These are phyloP conservation scores for Paraphaeosphaeria sporulosa DNA, from an alignment of 2,329 filamentous ascomycete species.

Conservation along the genomic window DNA sequence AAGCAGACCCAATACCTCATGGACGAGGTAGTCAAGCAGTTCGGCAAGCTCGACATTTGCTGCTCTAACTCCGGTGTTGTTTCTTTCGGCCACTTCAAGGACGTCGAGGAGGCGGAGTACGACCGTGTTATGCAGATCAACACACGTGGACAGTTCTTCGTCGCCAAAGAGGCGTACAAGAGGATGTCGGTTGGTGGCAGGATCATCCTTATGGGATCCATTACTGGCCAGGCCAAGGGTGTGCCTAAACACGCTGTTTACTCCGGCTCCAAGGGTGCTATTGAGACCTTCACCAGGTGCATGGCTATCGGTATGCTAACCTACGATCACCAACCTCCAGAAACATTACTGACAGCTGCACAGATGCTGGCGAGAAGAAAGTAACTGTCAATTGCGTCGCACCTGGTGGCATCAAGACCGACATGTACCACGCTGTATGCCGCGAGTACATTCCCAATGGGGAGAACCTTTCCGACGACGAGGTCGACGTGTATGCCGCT, in stretches of 20 bases:
- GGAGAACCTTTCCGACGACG: constrained; percentile 63
- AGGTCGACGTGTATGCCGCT: constrained; percentile 68
- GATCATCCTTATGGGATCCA: constrained; percentile 64
- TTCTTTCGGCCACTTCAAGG: constrained; percentile 62
- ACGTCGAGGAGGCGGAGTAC: constrained; percentile 63
- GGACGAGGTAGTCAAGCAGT: constrained; percentile 67
- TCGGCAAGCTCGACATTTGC: constrained; percentile 73
- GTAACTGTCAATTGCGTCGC: constrained; percentile 68
- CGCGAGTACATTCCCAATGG: constrained; percentile 68
- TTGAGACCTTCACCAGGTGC: constrained; percentile 63
- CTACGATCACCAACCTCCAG: background rate
- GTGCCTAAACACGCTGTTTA: constrained; percentile 63
- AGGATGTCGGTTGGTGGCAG: constrained; percentile 59
- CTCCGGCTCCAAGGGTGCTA: constrained; percentile 62
- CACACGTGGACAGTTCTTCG: constrained; percentile 70
- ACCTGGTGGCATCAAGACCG: constrained; percentile 63
- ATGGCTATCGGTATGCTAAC: constrained; percentile 57
- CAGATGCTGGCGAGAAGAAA: constrained; percentile 62
- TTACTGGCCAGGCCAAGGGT: constrained; percentile 64
- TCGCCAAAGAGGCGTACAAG: constrained; percentile 65
- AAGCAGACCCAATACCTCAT: constrained; percentile 70
- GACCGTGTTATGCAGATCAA: constrained; percentile 68
- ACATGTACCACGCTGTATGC: constrained; percentile 70
- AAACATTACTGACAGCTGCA: constrained; percentile 21
- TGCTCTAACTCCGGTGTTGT: constrained; percentile 72